Conservation (phyloP, 2,329 filamentous ascomycete species). For the Ceratocystis cacaofunesta region DNA sequence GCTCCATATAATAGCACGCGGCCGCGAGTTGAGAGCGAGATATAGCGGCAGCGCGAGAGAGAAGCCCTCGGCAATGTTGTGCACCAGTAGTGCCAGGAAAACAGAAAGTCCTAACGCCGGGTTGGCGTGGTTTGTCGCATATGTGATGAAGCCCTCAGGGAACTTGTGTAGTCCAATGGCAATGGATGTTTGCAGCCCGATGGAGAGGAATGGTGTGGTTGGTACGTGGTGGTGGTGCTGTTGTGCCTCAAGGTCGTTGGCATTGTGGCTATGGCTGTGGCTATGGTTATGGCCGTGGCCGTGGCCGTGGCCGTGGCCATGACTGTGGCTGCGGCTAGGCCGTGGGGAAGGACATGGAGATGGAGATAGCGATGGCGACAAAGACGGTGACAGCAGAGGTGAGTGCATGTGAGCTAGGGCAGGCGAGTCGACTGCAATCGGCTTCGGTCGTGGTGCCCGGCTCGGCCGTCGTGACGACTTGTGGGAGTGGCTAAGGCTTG, state of each 20-base stretch:
- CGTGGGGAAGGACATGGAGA: not conserved
- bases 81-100: slow-evolving; percentile 90
- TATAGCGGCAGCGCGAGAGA: slow-evolving; percentile 86
- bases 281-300: slow-evolving; percentile 17
- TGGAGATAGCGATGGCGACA: not conserved
- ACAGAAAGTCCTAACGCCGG: slow-evolving; percentile 77
- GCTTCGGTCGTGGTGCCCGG: not conserved
- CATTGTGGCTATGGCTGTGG: slow-evolving; percentile 17
- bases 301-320: slow-evolving; percentile 16
- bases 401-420: not conserved
- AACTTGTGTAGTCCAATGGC: slow-evolving; percentile 95
- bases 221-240: slow-evolving; percentile 89
- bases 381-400: not conserved
- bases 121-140: slow-evolving; percentile 92
- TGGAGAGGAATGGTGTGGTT: slow-evolving; percentile 80
- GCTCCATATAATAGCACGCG: slow-evolving; percentile 72
- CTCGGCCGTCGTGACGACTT: not conserved
- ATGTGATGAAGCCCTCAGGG: slow-evolving; percentile 77
- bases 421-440: not conserved
- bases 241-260: slow-evolving; percentile 28
- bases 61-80: slow-evolving; percentile 97
- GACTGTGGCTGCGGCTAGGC: slow-evolving; percentile 2
- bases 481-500: not conserved
- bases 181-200: slow-evolving; percentile 89
- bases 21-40: slow-evolving; percentile 68